Conservation (phyloP, 805 yeast species). For the Metschnikowia cerradonensis region DNA sequence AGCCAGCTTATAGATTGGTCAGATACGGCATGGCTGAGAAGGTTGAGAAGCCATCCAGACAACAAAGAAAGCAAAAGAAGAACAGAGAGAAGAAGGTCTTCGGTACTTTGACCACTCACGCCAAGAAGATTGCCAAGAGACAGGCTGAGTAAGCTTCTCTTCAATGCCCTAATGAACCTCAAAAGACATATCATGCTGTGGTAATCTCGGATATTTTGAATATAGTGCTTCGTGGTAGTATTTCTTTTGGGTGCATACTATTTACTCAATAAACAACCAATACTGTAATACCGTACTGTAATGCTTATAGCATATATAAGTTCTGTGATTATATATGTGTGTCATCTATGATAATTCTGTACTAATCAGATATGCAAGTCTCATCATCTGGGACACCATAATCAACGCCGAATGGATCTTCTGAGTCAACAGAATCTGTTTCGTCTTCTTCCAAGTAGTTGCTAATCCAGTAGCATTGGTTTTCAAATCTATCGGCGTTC, state of each 20-base stretch:
- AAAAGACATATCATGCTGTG: slow-evolving; percentile 16
- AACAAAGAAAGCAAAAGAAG: slow-evolving; percentile 99
- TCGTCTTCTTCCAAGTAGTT: slow-evolving; percentile 11
- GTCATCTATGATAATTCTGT: neutral
- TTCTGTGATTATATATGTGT: neutral
- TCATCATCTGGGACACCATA: slow-evolving; percentile 12
- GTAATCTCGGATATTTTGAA: slow-evolving; percentile 16
- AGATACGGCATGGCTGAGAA: slow-evolving; percentile 97
- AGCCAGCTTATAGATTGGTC: slow-evolving; percentile 98
- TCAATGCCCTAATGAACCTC: slow-evolving; percentile 18
- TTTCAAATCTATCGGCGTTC: neutral
- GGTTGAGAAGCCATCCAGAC: slow-evolving; percentile 98
- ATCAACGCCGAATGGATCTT: slow-evolving; percentile 14
- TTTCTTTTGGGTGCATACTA: slow-evolving; percentile 23
- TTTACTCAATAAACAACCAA: slow-evolving; percentile 21
- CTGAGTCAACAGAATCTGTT: neutral
- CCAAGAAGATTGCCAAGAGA: slow-evolving; percentile 89
- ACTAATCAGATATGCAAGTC: slow-evolving; percentile 15
- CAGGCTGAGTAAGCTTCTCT: slow-evolving; percentile 62
- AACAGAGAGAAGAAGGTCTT: slow-evolving; percentile 99
- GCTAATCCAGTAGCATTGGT: slow-evolving; percentile 12
- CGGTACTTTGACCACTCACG: slow-evolving; percentile 95
- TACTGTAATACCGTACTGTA: slow-evolving; percentile 5
- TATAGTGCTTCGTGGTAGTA: slow-evolving; percentile 18
- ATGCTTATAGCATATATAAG: no score